Base-by-base conservation (phyloP, 2,329 filamentous ascomycete genomes). In the Ascochyta viciae-villosae region DNA sequence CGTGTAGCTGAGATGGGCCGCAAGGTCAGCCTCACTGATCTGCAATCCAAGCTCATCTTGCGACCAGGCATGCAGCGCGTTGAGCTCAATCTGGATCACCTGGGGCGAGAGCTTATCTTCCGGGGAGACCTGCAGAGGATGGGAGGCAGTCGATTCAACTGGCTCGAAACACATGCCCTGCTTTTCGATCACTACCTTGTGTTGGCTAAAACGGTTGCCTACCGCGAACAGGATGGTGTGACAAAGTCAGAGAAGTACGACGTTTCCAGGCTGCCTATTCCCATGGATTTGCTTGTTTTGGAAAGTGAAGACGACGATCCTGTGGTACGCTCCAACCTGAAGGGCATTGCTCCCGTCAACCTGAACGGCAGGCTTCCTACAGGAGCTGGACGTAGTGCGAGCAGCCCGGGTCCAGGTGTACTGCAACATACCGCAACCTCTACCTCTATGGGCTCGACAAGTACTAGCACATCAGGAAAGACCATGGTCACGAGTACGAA, bases 101-200 rank as follows among this genome's bases (percentile, higher is more conserved):
- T 97, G n/a, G 94, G 94, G 13, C 87, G 95, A 61, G 89, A 96
- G 71, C 84, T 99, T 52, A 89, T 99, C 58, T 89, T 89, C 75
- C 87, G 93, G 66, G 95, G 95, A 54, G 93, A 98, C 66, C 79
- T 99, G 54, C 92, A 96, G 73, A 85, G 95, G 60, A 89, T 92
- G 80, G 92, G 94, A 51, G 91, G 89, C 39, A 96, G 91, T 73
- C 88, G 92, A 53, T 95, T 98, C 72, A 89, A 89, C 61, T 96
- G 94, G 89, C 87, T 98, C 7, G 95, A 99, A 68, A 96, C 91
- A 0, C 92, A 97, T 73, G 92, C 91, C 2, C 84, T 99, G 41
- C 83, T 99, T 0, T 98, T 99, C 71, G 96, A 99, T 69, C 93
- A 99, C 76, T 99, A 97, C 74, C 83, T 99, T 34, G 93, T 99